Conservation (phyloP, 2,329 filamentous ascomycete genomes). For the Beauveria rudraprayagi region DNA sequence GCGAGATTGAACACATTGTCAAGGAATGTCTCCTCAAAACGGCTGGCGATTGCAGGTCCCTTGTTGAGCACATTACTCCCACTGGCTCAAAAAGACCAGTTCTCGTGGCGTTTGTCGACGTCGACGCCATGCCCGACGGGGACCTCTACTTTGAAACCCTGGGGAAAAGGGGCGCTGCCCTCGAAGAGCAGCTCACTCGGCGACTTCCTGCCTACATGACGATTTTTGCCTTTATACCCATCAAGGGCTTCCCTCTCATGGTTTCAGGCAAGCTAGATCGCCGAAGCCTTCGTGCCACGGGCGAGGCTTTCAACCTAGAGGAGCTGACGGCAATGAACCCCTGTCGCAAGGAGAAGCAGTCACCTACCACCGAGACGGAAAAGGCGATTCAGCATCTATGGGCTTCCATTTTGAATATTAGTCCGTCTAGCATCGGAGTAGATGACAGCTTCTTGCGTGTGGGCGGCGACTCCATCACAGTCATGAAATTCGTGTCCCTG, state of each 20-base stretch:
- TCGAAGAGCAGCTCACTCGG: background rate
- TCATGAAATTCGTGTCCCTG: conserved; percentile 18
- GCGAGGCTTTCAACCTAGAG: conserved; percentile 27
- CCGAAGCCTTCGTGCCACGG: conserved; percentile 32
- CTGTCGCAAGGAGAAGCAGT: conserved; percentile 17
- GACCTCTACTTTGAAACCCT: conserved; percentile 15
- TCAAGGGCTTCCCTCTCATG: conserved; percentile 31
- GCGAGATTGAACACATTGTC: conserved; percentile 38
- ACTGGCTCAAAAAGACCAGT: conserved; percentile 29
- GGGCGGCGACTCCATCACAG: conserved; percentile 28
- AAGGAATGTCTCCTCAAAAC: conserved; percentile 28
- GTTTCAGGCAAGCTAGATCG: conserved; percentile 38
- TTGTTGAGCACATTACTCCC: conserved; percentile 40
- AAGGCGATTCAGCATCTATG: conserved; percentile 28
- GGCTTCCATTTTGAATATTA: conserved; percentile 27
- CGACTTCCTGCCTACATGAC: conserved; percentile 28
- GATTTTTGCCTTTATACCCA: conserved; percentile 32
- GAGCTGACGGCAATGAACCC: conserved; percentile 24
- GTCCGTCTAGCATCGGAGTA: conserved; percentile 24
- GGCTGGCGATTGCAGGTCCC: conserved; percentile 29
- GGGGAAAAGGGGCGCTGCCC: conserved; percentile 17
- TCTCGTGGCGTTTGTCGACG: conserved; percentile 32
- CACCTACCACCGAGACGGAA: conserved; percentile 29
- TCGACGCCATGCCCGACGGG: background rate
- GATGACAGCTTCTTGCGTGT: conserved; percentile 38